Evolutionary conservation across 331 rosid genomes (phyloP).

Genomic region (Saraca asoca): DNA sequence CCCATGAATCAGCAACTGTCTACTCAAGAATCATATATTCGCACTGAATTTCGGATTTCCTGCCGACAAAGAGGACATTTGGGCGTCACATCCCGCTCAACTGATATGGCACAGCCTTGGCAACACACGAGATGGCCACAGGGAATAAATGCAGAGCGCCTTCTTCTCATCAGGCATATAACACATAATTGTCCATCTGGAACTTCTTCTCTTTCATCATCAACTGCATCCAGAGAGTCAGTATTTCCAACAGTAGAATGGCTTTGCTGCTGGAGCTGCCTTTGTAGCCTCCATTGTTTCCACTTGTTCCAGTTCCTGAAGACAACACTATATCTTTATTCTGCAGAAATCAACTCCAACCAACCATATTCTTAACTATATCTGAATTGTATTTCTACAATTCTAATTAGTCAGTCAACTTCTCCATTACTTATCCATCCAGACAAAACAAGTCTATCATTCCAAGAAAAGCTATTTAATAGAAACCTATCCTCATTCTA

Average conservation of each 20-base stretch:
- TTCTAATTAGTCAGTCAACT: not conserved
- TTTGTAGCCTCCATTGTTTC: constrained; percentile 67
- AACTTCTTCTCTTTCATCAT: constrained; percentile 63
- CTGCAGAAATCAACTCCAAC: constrained; percentile 26
- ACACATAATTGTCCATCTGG: constrained; percentile 81
- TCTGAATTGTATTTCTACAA: constrained; percentile 9
- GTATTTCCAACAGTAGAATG: constrained; percentile 29
- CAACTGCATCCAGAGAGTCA: constrained; percentile 39
- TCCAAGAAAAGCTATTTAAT: constrained; percentile 1
- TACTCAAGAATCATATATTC: constrained; percentile 63
- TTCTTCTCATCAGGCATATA: constrained; percentile 82
- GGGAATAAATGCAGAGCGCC: constrained; percentile 84
- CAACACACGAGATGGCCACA: constrained; percentile 96
- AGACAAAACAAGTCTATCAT: constrained; percentile 12
- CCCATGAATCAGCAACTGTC: constrained; percentile 6
- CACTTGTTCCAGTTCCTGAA: constrained; percentile 86
- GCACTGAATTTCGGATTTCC: constrained; percentile 66
- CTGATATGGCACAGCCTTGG: constrained; percentile 66
- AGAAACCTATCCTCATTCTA: not conserved
- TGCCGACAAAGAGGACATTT: constrained; percentile 93
- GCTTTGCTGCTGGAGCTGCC: constrained; percentile 53
- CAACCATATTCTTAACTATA: not conserved
- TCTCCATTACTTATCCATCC: not conserved
- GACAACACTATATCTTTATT: constrained; percentile 4
- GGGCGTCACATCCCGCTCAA: constrained; percentile 64